Base-by-base conservation (phyloP, 139 green algal species). In the Medakamo hakoo region DNA sequence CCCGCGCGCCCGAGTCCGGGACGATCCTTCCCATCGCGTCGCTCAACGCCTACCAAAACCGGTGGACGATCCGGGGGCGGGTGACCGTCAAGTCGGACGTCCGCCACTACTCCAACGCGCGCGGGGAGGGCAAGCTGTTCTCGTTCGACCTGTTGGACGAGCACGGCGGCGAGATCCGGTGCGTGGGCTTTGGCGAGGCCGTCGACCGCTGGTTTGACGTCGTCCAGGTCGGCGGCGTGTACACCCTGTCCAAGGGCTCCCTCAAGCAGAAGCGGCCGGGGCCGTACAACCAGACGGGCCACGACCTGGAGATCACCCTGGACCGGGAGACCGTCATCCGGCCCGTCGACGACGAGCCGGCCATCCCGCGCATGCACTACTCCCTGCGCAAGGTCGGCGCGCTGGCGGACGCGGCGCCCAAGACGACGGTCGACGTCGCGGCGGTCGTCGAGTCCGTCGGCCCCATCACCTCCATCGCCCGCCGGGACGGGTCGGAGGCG, bases 21-120 rank as follows among this genome's bases (percentile, higher is more conserved):
- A 60, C 73, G 28, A 87, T 96, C 67, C 73, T 88, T 32, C 84
- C 86, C 49, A 97, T 99, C 78, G 78, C 60, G 22, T 64, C 68
- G 1, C 76, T 99, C 20, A 98, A 95, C 76, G 87, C 88, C 49
- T 99, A 96, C 75, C 78, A 87, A 48, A 88, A 82, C 22, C 72
- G 86, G 21, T 99, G 93, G 93, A 93, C 90, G 23, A 94, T 99
- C 76, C 90, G 92, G 67, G 89, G 73, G 22, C 73, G 91, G 19
- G 80, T 92, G n/a, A 91, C 86, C 18, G 60, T 63, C 61, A 91
- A 92, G 73, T 64, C 70, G 19, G 87, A 94, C 56, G 64, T 71
- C 19, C 67, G 67, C 29, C 80, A 76, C 60, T 96, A 76, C 64
- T 69, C 68, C 68, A 95, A 93, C 66, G 69, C 77, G 2, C 69